Percentiles rank a stretch among this genome's conserved stretches.
Evolutionary conservation across 345 rosid species (phyloP).

Genomic region (Hibiscus tridactylites): DNA sequence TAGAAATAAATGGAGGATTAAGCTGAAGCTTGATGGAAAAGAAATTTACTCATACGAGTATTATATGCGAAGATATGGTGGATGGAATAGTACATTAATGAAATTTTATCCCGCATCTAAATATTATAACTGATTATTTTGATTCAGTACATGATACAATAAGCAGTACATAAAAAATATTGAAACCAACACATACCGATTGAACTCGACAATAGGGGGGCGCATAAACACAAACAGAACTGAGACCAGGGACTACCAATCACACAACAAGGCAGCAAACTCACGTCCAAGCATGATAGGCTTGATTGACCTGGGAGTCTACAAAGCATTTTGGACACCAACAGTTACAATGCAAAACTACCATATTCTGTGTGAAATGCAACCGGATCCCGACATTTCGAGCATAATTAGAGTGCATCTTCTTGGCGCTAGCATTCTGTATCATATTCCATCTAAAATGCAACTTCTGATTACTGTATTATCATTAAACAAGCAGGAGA

Average conservation of each 20-base stretch:
- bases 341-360: no score
- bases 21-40: neutral
- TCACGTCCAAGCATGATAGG: neutral
- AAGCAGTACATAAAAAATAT: neutral
- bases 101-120: neutral
- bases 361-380: no score
- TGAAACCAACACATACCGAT: neutral
- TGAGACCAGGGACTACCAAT: neutral
- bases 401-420: neutral
- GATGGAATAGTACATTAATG: neutral
- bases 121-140: neutral
- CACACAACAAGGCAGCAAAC: neutral
- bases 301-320: neutral
- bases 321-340: neutral
- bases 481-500: neutral
- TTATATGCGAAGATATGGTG: neutral
- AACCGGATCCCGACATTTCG: no score
- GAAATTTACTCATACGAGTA: no score
- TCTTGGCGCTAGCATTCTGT: neutral
- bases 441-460: neutral
- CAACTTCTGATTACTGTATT: neutral
- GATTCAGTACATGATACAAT: neutral
- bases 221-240: neutral
- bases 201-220: neutral
- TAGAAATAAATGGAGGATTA: neutral